phyloP scores from a whole-genome alignment of 768 basidiomycete genomes.

The Lentinula aciculospora region DNA sequence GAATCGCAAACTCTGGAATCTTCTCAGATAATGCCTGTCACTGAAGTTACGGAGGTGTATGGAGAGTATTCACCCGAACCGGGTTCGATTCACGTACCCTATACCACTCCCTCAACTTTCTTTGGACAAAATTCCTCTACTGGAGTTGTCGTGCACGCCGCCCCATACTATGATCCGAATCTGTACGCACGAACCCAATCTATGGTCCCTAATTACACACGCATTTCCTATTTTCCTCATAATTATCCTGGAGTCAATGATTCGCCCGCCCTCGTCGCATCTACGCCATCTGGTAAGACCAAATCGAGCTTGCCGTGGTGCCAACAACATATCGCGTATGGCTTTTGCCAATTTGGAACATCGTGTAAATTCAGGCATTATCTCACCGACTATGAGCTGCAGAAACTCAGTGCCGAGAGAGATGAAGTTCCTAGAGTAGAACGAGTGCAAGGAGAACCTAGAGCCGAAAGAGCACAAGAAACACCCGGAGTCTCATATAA shows the following conservation, averaged over 20 bases:
- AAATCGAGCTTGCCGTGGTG: neutral
- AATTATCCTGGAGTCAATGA: neutral
- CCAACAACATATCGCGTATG: neutral
- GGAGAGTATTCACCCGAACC: neutral
- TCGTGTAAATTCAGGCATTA: conserved; percentile 7
- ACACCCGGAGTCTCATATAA: neutral
- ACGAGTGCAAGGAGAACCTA: conserved; percentile 1
- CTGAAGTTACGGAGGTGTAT: neutral
- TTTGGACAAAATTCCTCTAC: too few species aligned
- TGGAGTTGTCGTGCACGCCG: neutral
- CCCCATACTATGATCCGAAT: conserved; percentile 1
- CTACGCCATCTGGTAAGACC: neutral
- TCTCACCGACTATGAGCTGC: neutral
- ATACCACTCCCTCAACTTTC: neutral
- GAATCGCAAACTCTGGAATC: neutral
- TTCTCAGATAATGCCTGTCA: neutral
- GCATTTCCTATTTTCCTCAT: neutral
- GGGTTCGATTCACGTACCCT: neutral
- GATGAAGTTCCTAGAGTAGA: neutral
- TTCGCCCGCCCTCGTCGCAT: neutral
- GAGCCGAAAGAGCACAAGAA: neutral
- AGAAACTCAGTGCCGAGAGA: neutral
- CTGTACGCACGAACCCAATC: neutral
- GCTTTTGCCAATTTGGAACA: neutral
- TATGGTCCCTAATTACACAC: neutral